These are phyloP conservation scores for Cnidoscolus chayamansa DNA, from an alignment of 441 rosid species.

Conservation along the genomic window DNA sequence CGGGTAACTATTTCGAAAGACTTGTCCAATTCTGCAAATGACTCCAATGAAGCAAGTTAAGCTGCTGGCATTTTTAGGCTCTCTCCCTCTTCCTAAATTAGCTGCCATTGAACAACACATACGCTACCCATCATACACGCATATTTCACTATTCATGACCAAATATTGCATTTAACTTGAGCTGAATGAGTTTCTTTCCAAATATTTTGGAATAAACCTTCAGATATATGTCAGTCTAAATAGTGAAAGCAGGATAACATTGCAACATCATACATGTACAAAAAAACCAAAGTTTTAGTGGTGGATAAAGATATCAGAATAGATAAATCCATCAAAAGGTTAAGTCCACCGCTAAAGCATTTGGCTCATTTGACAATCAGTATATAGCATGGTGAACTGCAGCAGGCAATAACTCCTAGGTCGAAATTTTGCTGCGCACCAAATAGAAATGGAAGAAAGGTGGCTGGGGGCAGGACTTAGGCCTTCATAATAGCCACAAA, in stretches of 20 bases:
- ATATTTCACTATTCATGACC: neutral
- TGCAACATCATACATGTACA: neutral
- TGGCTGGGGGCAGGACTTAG: too few species aligned
- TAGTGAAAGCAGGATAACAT: neutral
- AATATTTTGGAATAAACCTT: neutral
- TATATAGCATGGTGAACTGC: neutral
- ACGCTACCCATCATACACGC: neutral
- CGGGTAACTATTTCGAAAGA: neutral
- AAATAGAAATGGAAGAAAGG: neutral
- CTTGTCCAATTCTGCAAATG: neutral
- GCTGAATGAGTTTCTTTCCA: neutral
- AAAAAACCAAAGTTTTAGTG: neutral
- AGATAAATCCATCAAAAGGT: slow-evolving; percentile 1
- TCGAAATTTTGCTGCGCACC: neutral
- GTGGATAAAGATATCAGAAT: neutral
- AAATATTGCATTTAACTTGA: neutral
- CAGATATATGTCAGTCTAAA: neutral
- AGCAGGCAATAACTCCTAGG: neutral
- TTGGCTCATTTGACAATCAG: neutral
- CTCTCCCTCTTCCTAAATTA: neutral
- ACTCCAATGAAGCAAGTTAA: neutral
- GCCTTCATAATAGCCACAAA: neutral
- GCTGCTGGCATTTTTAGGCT: neutral
- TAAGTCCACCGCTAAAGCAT: neutral
- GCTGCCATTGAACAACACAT: neutral